phyloP scores from a whole-genome alignment of 148 eudicot genomes.

The Rhododendron griersonianum region DNA sequence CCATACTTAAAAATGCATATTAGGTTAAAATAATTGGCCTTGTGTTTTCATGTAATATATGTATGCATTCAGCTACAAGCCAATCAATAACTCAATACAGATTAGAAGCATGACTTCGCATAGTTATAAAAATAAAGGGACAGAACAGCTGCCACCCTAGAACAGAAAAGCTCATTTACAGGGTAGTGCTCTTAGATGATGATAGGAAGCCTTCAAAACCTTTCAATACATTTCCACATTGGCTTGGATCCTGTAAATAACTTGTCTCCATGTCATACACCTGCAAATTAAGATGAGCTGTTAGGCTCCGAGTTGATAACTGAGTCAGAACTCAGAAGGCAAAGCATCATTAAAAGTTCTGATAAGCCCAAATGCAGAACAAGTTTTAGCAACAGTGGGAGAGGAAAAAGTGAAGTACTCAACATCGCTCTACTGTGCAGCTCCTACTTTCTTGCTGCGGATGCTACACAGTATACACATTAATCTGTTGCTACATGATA shows the following conservation, averaged over 20 bases:
- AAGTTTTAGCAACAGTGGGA: neutral
- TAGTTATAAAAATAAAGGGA: neutral
- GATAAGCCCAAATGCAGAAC: neutral
- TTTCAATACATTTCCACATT: conserved; percentile 90
- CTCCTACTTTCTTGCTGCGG: neutral
- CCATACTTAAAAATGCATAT: neutral
- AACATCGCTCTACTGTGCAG: neutral
- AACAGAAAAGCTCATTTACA: conserved; percentile 34
- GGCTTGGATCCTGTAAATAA: conserved; percentile 89
- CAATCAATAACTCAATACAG: neutral
- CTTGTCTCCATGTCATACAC: conserved; percentile 96
- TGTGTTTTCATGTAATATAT: neutral
- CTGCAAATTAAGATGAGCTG: conserved; percentile 29
- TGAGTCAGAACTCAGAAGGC: neutral
- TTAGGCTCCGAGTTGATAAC: neutral
- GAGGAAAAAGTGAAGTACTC: neutral
- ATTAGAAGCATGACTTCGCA: neutral
- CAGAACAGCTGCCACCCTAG: neutral
- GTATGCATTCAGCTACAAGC: neutral
- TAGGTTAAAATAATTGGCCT: neutral
- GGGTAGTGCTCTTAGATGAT: conserved; percentile 75
- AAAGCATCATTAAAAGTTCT: neutral
- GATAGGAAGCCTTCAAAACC: conserved; percentile 94
- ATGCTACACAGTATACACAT: neutral
- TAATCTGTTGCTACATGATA: neutral